Evolutionary conservation across 148 eudicot genomes (phyloP).

Genomic region (Salicornia ramosissima): DNA sequence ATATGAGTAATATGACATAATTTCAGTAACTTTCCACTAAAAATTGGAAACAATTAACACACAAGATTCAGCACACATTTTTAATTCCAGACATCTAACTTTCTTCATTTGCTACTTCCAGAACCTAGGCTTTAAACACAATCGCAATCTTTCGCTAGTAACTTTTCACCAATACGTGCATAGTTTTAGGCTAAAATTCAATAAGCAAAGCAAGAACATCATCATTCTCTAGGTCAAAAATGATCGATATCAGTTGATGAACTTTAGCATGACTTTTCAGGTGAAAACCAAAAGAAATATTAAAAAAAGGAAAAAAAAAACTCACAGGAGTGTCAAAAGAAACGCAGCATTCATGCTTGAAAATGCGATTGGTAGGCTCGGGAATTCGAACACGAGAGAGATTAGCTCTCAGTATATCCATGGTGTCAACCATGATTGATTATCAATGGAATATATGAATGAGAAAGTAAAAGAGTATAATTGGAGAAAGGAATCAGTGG

Average conservation of each 20-base stretch:
- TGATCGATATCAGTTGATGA: background rate
- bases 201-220: background rate
- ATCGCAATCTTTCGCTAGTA: background rate
- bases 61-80: background rate
- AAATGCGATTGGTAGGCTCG: constrained; percentile 90
- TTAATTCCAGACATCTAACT: background rate
- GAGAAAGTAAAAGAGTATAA: constrained; percentile 8
- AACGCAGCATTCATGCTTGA: constrained; percentile 91
- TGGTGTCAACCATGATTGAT: constrained; percentile 35
- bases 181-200: background rate
- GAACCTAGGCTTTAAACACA: constrained; percentile 2
- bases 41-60: too few species aligned
- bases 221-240: constrained; percentile 1
- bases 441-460: background rate
- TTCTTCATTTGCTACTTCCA: background rate
- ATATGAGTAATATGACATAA: too few species aligned
- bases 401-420: constrained; percentile 81
- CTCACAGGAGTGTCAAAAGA: constrained; percentile 84
- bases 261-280: background rate
- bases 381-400: constrained; percentile 86
- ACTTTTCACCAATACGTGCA: background rate
- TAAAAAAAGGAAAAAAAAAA: background rate
- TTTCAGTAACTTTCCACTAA: background rate
- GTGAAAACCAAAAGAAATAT: background rate
- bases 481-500: constrained; percentile 23